These are phyloP conservation scores for Gillenia trifoliata DNA, from an alignment of 306 rosid species.

Conservation along the genomic window DNA sequence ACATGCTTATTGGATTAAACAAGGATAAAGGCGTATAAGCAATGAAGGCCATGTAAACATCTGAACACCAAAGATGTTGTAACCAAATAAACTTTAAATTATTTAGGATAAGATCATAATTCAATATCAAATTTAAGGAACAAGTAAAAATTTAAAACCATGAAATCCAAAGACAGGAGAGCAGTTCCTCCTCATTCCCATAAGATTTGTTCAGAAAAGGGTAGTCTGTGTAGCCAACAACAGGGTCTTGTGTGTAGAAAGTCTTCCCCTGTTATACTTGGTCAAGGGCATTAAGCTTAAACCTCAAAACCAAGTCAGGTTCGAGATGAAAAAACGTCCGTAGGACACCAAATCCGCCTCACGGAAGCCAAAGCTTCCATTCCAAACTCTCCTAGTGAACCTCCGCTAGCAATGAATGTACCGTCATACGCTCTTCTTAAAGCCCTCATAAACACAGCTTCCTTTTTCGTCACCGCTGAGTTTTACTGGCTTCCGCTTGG, in stretches of 20 bases:
- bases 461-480: slow-evolving; percentile 67
- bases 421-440: slow-evolving; percentile 60
- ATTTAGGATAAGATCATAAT: no score
- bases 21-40: no score
- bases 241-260: slow-evolving; percentile 78
- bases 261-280: slow-evolving; percentile 64
- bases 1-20: no score
- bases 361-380: slow-evolving; percentile 54
- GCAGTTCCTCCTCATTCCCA: slow-evolving; percentile 5
- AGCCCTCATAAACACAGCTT: slow-evolving; percentile 45
- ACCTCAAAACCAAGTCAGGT: slow-evolving; percentile 62
- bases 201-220: slow-evolving; percentile 43
- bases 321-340: slow-evolving; percentile 70
- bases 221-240: slow-evolving; percentile 83
- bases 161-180: slow-evolving; percentile 50
- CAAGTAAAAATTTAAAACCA: neutral
- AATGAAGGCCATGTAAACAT: no score
- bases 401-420: slow-evolving; percentile 79
- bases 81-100: no score
- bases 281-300: slow-evolving; percentile 56
- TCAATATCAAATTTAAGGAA: neutral
- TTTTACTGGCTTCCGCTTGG: slow-evolving; percentile 53
- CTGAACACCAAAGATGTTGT: no score
- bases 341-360: slow-evolving; percentile 79
- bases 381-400: slow-evolving; percentile 67